These are phyloP conservation scores for Diplogelasinospora grovesii DNA, from an alignment of 495 filamentous ascomycete species.

Conservation along the genomic window DNA sequence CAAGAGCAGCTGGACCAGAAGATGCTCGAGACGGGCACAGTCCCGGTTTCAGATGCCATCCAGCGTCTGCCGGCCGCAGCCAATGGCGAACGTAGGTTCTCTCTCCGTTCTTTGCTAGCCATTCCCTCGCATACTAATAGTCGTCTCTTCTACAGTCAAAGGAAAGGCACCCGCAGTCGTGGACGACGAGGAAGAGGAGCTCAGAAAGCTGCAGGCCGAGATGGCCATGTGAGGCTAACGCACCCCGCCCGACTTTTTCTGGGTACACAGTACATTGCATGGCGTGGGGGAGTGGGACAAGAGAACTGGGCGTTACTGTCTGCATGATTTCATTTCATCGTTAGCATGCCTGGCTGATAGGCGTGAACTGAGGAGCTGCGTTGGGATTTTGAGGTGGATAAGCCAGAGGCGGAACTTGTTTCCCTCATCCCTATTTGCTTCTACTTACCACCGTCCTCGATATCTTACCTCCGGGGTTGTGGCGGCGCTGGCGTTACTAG, in stretches of 20 bases:
- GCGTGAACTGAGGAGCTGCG: no score
- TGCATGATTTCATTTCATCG: no score
- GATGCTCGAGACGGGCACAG: conserved; percentile 84
- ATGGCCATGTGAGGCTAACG: conserved; percentile 81
- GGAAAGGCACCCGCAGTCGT: conserved; percentile 51
- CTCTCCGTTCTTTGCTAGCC: background rate
- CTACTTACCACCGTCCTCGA: conserved; percentile 9
- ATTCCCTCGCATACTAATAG: conserved; percentile 19
- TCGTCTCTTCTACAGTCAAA: conserved; percentile 42
- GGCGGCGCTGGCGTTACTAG: conserved; percentile 22
- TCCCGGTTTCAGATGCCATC: conserved; percentile 56
- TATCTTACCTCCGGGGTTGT: conserved; percentile 8
- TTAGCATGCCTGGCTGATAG: no score
- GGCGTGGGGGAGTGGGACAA: background rate
- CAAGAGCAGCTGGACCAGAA: conserved; percentile 85
- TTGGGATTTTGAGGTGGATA: background rate
- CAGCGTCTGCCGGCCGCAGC: conserved; percentile 64
- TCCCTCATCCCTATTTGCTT: conserved; percentile 1
- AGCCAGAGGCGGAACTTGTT: background rate
- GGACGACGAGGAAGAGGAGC: conserved; percentile 92
- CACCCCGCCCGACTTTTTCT: background rate
- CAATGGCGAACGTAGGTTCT: conserved; percentile 65
- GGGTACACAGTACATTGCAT: no score
- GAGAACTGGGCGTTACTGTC: background rate
- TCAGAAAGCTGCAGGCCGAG: conserved; percentile 88